These are phyloP conservation scores for Chaetomiaceae sp. DNA, from an alignment of 2,329 filamentous ascomycete species.

Conservation along the genomic window DNA sequence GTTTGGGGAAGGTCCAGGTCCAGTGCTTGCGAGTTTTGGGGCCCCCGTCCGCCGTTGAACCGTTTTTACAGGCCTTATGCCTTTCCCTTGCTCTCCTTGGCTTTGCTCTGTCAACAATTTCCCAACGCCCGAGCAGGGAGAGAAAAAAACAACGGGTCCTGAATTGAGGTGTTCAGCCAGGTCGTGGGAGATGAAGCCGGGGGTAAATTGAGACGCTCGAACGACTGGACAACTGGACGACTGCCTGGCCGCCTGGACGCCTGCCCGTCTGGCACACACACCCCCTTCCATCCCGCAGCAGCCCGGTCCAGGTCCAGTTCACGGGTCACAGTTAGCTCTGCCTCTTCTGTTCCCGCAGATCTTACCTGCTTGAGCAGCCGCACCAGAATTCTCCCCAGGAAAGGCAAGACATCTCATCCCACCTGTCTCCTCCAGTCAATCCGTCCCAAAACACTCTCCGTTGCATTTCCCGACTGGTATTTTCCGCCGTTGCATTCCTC, in stretches of 20 bases:
- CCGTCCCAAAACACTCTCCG: constrained; percentile 7
- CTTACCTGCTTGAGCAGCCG: constrained; percentile 14
- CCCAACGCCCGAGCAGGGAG: no score
- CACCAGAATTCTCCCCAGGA: constrained; percentile 2
- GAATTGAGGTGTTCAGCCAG: no score
- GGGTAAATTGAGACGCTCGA: constrained; percentile 4
- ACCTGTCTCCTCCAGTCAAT: neutral
- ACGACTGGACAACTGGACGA: no score
- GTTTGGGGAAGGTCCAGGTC: no score
- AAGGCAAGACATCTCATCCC: constrained; percentile 14
- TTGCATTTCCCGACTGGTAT: constrained; percentile 13
- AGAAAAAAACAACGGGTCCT: no score
- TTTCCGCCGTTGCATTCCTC: constrained; percentile 17
- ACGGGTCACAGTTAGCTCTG: no score
- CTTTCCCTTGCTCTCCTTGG: no score
- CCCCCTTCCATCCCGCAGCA: constrained; percentile 7
- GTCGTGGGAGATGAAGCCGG: neutral
- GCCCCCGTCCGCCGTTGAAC: neutral
- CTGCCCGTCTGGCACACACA: no score
- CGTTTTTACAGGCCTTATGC: neutral
- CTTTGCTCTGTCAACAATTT: no score
- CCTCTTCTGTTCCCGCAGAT: constrained; percentile 12
- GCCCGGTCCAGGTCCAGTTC: constrained; percentile 6
- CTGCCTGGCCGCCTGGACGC: no score
- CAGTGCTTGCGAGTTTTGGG: no score